phyloP scores from a whole-genome alignment of 148 eudicot species.

The Salicornia ramosissima region DNA sequence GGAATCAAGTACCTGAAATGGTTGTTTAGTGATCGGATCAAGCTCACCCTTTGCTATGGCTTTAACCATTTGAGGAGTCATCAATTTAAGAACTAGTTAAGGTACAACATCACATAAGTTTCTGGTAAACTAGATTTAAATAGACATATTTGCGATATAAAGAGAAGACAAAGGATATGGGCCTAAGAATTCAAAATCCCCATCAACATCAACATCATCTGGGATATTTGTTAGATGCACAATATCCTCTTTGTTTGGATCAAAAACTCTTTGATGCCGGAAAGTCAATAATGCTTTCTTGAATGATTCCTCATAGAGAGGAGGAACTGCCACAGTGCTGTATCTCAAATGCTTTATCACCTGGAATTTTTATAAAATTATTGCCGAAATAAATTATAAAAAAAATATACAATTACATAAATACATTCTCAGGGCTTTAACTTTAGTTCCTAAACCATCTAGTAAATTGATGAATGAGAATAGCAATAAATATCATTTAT shows the following conservation, averaged over 20 bases:
- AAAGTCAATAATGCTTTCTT: slow-evolving; percentile 83
- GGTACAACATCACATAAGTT: slow-evolving; percentile 26
- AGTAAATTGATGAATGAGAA: background rate
- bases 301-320: slow-evolving; percentile 83
- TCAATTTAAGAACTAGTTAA: slow-evolving; percentile 53
- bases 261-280: slow-evolving; percentile 94
- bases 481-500: too few relatives aligned
- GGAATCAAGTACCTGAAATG: slow-evolving; percentile 59
- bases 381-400: background rate
- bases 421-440: background rate
- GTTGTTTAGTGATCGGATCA: slow-evolving; percentile 76
- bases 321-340: slow-evolving; percentile 59
- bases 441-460: background rate
- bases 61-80: slow-evolving; percentile 65
- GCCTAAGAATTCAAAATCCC: slow-evolving; percentile 82
- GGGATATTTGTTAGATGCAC: slow-evolving; percentile 57
- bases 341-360: slow-evolving; percentile 84
- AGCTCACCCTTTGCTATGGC: slow-evolving; percentile 82
- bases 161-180: slow-evolving; percentile 76
- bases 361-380: slow-evolving; percentile 31
- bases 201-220: slow-evolving; percentile 34
- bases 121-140: background rate
- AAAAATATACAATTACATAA: background rate
- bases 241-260: slow-evolving; percentile 58
- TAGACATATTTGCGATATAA: slow-evolving; percentile 4